Percentiles rank a stretch among this genome's conserved stretches.
These are phyloP conservation scores for Pyrenochaeta sp. DNA, from an alignment of 2,329 filamentous ascomycete genomes.

Conservation along the genomic window DNA sequence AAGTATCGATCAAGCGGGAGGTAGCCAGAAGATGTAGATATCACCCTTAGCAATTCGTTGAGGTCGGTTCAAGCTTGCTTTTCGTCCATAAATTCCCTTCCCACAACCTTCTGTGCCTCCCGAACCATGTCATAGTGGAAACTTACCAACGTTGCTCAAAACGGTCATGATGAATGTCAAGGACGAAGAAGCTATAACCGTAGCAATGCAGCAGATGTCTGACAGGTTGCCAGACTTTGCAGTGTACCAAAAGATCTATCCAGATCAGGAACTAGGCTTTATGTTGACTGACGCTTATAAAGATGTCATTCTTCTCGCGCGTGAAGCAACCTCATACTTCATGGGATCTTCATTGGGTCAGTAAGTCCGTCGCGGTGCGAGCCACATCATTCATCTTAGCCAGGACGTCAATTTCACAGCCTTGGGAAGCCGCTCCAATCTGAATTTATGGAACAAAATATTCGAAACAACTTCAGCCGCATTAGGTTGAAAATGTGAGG, in stretches of 20 bases:
- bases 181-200: constrained; percentile 11
- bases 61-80: neutral
- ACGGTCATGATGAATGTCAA: constrained; percentile 12
- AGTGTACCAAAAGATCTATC: constrained; percentile 12
- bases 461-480: neutral
- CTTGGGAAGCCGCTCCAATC: neutral
- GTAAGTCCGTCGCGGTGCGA: neutral
- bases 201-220: constrained; percentile 10
- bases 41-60: neutral
- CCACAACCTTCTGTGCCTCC: neutral
- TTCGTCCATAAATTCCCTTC: neutral
- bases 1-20: neutral
- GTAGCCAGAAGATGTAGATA: neutral
- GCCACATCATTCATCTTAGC: neutral
- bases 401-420: neutral
- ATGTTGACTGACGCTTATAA: constrained; percentile 14
- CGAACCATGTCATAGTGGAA: neutral
- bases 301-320: constrained; percentile 11
- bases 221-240: constrained; percentile 13
- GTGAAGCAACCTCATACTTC: constrained; percentile 13
- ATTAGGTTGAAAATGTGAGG: neutral
- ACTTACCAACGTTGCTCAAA: constrained; percentile 1
- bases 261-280: constrained; percentile 2
- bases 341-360: constrained; percentile 4
- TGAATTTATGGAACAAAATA: neutral